These are phyloP conservation scores for Ogataea ramenticola DNA, from an alignment of 805 yeast species.

Conservation along the genomic window DNA sequence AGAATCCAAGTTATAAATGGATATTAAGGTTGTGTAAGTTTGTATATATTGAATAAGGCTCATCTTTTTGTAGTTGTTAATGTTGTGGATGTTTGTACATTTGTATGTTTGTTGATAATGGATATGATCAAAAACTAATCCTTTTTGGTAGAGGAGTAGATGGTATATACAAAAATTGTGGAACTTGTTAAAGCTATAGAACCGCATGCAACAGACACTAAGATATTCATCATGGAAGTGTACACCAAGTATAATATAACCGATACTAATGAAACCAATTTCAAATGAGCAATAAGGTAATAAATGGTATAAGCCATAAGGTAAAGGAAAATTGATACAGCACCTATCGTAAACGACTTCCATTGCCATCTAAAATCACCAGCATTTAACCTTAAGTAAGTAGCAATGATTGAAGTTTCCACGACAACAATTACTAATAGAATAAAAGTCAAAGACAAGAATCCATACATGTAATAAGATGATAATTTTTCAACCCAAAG, in stretches of 20 bases:
- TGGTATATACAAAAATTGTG: conserved; percentile 53
- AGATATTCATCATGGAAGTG: conserved; percentile 53
- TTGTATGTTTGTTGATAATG: too few relatives aligned
- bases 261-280: conserved; percentile 61
- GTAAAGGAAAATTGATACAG: conserved; percentile 64
- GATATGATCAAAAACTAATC: too few relatives aligned
- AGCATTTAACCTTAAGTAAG: conserved; percentile 49
- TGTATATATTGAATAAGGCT: too few relatives aligned
- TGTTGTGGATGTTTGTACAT: too few relatives aligned
- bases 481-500: conserved; percentile 77
- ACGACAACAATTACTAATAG: conserved; percentile 55
- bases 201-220: conserved; percentile 68
- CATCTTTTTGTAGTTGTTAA: too few relatives aligned
- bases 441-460: conserved; percentile 53
- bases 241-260: conserved; percentile 64
- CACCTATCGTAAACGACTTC: conserved; percentile 66
- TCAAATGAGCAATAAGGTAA: conserved; percentile 51
- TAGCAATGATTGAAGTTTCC: conserved; percentile 65
- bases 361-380: conserved; percentile 73
- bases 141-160: conserved; percentile 50
- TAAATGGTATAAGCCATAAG: conserved; percentile 61
- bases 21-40: too few relatives aligned
- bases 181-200: conserved; percentile 66
- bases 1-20: too few relatives aligned
- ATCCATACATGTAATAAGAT: conserved; percentile 75